phyloP scores from a whole-genome alignment of 768 basidiomycete species.

The Imleria badia region DNA sequence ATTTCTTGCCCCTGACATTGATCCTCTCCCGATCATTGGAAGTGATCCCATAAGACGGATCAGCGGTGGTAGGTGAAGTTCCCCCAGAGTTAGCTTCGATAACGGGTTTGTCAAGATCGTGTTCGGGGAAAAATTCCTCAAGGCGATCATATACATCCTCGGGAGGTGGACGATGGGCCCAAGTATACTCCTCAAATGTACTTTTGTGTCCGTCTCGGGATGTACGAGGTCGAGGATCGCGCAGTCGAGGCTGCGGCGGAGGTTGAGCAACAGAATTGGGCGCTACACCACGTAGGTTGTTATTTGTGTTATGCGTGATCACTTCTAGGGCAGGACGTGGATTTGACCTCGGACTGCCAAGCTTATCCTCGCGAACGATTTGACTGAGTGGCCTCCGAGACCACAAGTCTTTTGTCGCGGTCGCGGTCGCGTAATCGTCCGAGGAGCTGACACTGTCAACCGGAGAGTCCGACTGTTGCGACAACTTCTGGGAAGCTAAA shows the following conservation, averaged over 20 bases:
- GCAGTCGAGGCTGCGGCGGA: conserved; percentile 16
- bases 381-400: conserved; percentile 34
- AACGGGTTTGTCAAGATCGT: conserved; percentile 94
- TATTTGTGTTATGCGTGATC: conserved; percentile 22
- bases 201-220: conserved; percentile 32
- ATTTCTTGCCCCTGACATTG: conserved; percentile 72
- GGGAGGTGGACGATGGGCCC: conserved; percentile 87
- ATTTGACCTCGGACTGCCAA: conserved; percentile 16
- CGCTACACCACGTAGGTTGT: conserved; percentile 12
- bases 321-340: conserved; percentile 34
- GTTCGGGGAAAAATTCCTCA: conserved; percentile 93
- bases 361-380: conserved; percentile 21
- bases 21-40: conserved; percentile 36
- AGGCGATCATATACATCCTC: conserved; percentile 93
- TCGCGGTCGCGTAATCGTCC: conserved; percentile 32
- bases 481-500: conserved; percentile 14
- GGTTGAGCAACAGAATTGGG: conserved; percentile 19
- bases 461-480: conserved; percentile 16
- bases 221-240: conserved; percentile 23
- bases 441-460: conserved; percentile 23
- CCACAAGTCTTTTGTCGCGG: conserved; percentile 31
- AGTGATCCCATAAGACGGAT: conserved; percentile 44
- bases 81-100: conserved; percentile 84
- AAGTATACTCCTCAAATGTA: conserved; percentile 72
- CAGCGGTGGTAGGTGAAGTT: conserved; percentile 69